Conservation (phyloP, 352 stramenopile genomes). For the Phytophthora kernoviae region DNA sequence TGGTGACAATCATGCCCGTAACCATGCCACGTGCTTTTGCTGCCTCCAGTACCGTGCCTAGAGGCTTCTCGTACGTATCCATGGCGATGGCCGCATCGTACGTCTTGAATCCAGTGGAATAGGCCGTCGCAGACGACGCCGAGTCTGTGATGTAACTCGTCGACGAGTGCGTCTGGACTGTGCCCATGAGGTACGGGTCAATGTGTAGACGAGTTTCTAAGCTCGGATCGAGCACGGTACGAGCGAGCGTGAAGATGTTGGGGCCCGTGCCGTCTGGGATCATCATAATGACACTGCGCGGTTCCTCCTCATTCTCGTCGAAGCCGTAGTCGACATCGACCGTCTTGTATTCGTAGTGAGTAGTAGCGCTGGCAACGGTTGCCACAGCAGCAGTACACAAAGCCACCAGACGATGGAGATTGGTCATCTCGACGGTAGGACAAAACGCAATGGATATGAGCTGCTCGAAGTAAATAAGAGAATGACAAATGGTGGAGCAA, state of each 20-base stretch:
- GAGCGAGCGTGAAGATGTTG: conserved; percentile 66
- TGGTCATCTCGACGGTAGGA: conserved; percentile 27
- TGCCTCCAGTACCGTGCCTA: conserved; percentile 68
- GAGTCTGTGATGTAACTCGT: conserved; percentile 76
- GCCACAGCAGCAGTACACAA: conserved; percentile 22
- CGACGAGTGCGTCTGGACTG: conserved; percentile 65
- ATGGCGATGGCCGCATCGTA: conserved; percentile 64
- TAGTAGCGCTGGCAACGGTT: conserved; percentile 30
- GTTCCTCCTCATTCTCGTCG: conserved; percentile 46
- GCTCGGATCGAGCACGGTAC: conserved; percentile 58
- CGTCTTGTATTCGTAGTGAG: conserved; percentile 65
- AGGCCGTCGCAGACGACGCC: conserved; percentile 55
- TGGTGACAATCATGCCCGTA: conserved; percentile 71
- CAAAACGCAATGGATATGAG: background rate
- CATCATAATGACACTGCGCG: conserved; percentile 76
- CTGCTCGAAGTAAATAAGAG: conserved; percentile 1
- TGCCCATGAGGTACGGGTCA: conserved; percentile 57
- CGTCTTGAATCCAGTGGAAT: conserved; percentile 71
- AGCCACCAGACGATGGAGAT: conserved; percentile 31
- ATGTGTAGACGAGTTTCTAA: conserved; percentile 65
- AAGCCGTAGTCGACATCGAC: conserved; percentile 65
- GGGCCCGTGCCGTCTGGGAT: conserved; percentile 69
- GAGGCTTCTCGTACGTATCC: conserved; percentile 56
- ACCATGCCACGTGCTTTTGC: conserved; percentile 69
- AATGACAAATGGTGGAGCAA: conserved; percentile 2